Evolutionary conservation across 371 early-diverging fungal species (phyloP).

Genomic region (Mucor irregularis): DNA sequence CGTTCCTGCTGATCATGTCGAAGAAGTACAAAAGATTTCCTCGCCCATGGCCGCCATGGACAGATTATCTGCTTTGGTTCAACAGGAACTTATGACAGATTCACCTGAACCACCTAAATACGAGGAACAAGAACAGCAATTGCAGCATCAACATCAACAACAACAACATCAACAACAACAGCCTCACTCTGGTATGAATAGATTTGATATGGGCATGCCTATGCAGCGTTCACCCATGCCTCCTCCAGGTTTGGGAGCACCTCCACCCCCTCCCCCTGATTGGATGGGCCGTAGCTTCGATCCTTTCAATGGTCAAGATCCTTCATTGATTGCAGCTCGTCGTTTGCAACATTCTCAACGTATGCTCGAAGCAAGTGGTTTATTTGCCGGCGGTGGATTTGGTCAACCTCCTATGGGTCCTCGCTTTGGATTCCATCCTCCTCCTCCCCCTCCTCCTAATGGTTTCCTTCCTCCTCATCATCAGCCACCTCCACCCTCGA

Average conservation of each 20-base stretch:
- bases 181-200: constrained; percentile 4
- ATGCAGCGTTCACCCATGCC: constrained; percentile 21
- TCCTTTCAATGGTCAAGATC: constrained; percentile 48
- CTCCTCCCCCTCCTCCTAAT: constrained; percentile 5
- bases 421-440: constrained; percentile 16
- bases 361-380: constrained; percentile 50
- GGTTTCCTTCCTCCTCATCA: constrained; percentile 13
- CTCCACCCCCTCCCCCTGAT: constrained; percentile 30
- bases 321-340: constrained; percentile 40
- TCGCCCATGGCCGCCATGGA: constrained; percentile 40
- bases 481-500: constrained; percentile 4
- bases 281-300: constrained; percentile 43
- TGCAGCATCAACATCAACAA: background rate
- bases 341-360: constrained; percentile 54
- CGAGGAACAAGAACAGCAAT: background rate
- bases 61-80: constrained; percentile 25
- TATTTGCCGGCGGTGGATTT: constrained; percentile 30
- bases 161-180: constrained; percentile 1
- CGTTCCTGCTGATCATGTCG: background rate
- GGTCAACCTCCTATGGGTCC: constrained; percentile 20
- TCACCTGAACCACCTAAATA: constrained; percentile 16
- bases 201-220: constrained; percentile 11
- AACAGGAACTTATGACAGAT: constrained; percentile 27
- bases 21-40: background rate
- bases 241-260: constrained; percentile 11